Evolutionary conservation across 2,329 filamentous ascomycete species (phyloP).

Genomic region (Sclerotinia trifoliorum): DNA sequence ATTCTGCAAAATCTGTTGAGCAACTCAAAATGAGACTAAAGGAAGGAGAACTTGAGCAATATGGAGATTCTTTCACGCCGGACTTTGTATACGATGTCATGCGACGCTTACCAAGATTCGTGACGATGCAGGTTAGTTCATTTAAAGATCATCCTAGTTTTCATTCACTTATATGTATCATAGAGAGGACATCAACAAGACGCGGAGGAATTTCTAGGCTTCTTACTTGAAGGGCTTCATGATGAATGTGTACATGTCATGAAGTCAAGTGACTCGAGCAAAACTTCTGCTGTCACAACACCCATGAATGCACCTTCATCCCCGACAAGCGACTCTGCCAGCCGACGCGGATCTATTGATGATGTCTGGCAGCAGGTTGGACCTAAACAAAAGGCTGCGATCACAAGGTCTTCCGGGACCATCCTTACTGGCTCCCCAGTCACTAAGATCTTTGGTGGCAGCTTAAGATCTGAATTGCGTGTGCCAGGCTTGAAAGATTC

Average conservation of each 20-base stretch:
- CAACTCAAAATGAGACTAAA: conserved; percentile 73
- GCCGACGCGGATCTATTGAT: conserved; percentile 42
- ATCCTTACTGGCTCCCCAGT: conserved; percentile 77
- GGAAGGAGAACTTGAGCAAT: conserved; percentile 80
- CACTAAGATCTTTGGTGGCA: conserved; percentile 91
- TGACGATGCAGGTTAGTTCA: conserved; percentile 79
- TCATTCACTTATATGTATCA: conserved; percentile 32
- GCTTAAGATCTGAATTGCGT: conserved; percentile 83
- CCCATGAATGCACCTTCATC: conserved; percentile 45
- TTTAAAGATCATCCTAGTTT: conserved; percentile 15
- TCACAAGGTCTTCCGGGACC: conserved; percentile 81
- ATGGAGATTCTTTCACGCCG: conserved; percentile 86
- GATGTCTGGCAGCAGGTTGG: conserved; percentile 95
- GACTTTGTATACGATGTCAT: conserved; percentile 96
- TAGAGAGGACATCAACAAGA: conserved; percentile 95
- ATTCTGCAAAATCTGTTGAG: conserved; percentile 72
- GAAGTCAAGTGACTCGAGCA: conserved; percentile 40
- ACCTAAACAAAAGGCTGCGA: conserved; percentile 80
- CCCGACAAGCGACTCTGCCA: conserved; percentile 44
- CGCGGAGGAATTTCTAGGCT: conserved; percentile 93
- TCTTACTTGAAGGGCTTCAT: conserved; percentile 86
- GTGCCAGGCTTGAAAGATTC: conserved; percentile 86
- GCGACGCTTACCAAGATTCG: conserved; percentile 79
- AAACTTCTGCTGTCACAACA: conserved; percentile 47
- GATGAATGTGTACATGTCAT: conserved; percentile 86